A percentile compares a stretch with the other conserved stretches of the same genome.
Conservation (phyloP, 2,329 filamentous ascomycete genomes). For the Ophiostoma quercus region DNA sequence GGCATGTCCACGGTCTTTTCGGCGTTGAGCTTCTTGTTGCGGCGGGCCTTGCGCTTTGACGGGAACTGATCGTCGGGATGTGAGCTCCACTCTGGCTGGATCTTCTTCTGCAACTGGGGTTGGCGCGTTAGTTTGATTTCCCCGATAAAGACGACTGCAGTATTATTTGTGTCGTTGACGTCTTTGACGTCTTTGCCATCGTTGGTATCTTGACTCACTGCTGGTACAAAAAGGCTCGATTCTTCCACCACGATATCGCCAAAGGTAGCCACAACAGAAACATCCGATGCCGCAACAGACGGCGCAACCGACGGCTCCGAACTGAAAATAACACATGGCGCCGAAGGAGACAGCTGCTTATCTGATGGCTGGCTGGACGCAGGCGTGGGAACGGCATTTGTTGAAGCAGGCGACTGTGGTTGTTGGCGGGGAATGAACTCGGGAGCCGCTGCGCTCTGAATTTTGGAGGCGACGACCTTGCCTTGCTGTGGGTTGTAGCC, state of each 20-base stretch:
- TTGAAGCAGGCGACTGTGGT: background rate
- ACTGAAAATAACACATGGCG: background rate
- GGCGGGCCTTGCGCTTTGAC: constrained; percentile 37
- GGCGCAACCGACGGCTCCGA: background rate
- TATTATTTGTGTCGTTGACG: background rate
- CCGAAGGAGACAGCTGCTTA: background rate
- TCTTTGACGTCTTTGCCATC: background rate
- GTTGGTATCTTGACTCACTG: background rate
- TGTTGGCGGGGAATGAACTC: background rate
- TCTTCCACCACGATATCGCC: background rate
- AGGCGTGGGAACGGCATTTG: background rate
- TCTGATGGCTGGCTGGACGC: background rate
- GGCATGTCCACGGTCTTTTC: constrained; percentile 39
- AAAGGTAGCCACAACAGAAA: background rate
- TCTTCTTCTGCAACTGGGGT: background rate
- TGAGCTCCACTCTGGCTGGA: constrained; percentile 33
- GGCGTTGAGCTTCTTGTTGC: constrained; percentile 40
- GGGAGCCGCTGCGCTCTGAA: background rate
- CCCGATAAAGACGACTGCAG: background rate
- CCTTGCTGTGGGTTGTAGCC: background rate
- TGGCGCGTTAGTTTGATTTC: background rate
- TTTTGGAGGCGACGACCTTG: background rate
- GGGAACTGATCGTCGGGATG: constrained; percentile 50
- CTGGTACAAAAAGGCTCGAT: background rate
- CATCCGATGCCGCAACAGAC: background rate